These are phyloP conservation scores for Malania oleifera DNA, from an alignment of 164 flowering plant genomes.

Conservation along the genomic window DNA sequence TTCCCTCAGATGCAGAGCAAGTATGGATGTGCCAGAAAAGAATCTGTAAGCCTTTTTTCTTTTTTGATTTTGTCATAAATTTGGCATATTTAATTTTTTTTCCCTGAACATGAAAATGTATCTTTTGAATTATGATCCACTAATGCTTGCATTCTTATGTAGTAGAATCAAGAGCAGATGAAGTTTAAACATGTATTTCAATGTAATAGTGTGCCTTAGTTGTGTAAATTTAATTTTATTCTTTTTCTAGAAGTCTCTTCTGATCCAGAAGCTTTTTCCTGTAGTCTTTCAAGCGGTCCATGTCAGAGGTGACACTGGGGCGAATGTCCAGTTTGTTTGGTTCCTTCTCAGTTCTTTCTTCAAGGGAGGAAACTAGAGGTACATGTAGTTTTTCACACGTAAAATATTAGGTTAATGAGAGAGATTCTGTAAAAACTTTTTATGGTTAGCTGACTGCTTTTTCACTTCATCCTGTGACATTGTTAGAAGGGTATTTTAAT, in stretches of 20 bases:
- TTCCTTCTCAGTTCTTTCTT: conserved; percentile 32
- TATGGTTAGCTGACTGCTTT: background rate
- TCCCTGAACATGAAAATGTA: background rate
- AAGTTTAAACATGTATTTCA: background rate
- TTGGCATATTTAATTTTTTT: no score
- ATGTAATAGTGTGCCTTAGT: background rate
- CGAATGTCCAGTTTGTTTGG: conserved; percentile 34
- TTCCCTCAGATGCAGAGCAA: conserved; percentile 41
- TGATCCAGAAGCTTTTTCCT: conserved; percentile 8
- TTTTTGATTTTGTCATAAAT: no score
- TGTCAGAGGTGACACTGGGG: conserved; percentile 37
- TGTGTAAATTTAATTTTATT: background rate
- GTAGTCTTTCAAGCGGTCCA: conserved; percentile 35
- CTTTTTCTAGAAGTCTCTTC: conserved; percentile 1
- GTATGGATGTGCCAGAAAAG: conserved; percentile 35
- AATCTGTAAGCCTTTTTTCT: conserved; percentile 35
- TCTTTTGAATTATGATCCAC: no score
- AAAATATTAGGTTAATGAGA: background rate
- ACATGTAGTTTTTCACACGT: background rate
- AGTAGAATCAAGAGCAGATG: background rate
- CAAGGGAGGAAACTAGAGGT: conserved; percentile 34
- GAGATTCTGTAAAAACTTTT: background rate
- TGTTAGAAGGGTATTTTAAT: no score
- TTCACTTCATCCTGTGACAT: no score
- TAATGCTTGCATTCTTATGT: no score